These are phyloP conservation scores for Piper longum DNA, from an alignment of 164 flowering plant genomes.

Conservation along the genomic window DNA sequence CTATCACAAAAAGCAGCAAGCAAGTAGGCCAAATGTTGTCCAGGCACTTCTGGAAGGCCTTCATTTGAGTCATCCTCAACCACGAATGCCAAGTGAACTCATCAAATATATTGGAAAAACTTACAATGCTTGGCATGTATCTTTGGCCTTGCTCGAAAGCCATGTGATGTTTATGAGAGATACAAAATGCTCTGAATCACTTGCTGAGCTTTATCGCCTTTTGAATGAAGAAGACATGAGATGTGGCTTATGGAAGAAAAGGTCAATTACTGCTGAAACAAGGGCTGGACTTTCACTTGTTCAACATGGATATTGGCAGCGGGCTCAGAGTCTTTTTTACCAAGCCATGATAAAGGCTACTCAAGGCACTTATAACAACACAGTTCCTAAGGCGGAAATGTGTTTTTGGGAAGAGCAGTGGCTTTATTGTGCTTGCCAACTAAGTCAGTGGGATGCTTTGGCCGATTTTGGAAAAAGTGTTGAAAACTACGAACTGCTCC, in stretches of 20 bases:
- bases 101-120: constrained; percentile 96
- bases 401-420: constrained; percentile 99
- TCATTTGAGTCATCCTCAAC: constrained; percentile 97
- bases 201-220: constrained; percentile 91
- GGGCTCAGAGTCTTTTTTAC: constrained; percentile 86
- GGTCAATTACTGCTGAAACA: constrained; percentile 85
- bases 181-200: constrained; percentile 80
- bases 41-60: constrained; percentile 99
- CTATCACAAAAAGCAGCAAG: constrained; percentile 90
- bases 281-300: constrained; percentile 88
- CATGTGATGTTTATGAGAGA: constrained; percentile 91
- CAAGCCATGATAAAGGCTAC: constrained; percentile 98
- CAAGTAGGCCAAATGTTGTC: constrained; percentile 86
- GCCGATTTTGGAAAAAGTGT: constrained; percentile 71
- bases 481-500: constrained; percentile 75
- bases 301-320: constrained; percentile 99
- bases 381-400: constrained; percentile 99
- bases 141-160: constrained; percentile 82
- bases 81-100: constrained; percentile 96
- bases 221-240: constrained; percentile 99
- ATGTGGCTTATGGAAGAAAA: constrained; percentile 92
- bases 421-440: constrained; percentile 82
- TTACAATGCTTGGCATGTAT: constrained; percentile 89
- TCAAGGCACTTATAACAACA: constrained; percentile 94
- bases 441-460: constrained; percentile 89